Evolutionary conservation across 257 asterid genomes (phyloP).

Genomic region (Paraleonurus japonicus): DNA sequence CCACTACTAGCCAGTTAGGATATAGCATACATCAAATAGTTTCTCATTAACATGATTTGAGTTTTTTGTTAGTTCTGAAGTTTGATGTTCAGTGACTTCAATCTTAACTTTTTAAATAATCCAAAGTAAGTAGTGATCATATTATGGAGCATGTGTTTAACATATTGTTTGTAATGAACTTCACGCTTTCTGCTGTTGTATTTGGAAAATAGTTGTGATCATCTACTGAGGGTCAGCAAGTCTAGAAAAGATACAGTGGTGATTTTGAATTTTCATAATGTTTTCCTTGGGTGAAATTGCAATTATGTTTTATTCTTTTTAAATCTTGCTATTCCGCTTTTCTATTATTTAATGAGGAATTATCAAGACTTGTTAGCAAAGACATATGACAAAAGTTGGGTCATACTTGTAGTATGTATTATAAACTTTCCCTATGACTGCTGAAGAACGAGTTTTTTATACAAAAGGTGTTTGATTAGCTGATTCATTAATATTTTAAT

Average conservation of each 20-base stretch:
- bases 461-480: not conserved
- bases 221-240: not conserved
- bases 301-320: not conserved
- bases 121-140: not conserved
- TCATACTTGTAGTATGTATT: not conserved
- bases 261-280: not conserved
- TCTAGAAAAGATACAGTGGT: not conserved
- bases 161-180: not conserved
- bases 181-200: not conserved
- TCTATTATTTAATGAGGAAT: not conserved
- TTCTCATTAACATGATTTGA: not conserved
- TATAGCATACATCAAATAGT: not conserved
- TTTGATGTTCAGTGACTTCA: not conserved
- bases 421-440: not conserved
- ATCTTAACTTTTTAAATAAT: not conserved
- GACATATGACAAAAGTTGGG: not conserved
- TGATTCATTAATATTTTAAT: not conserved
- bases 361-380: not conserved
- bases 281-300: not conserved
- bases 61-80: not conserved
- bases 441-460: not conserved
- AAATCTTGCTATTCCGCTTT: not conserved
- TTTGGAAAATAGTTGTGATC: not conserved
- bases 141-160: not conserved
- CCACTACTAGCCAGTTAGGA: not conserved